Percentiles rank a stretch among this genome's conserved stretches.
phyloP scores from a whole-genome alignment of 441 rosid genomes.

The Gossypium lobatum region DNA sequence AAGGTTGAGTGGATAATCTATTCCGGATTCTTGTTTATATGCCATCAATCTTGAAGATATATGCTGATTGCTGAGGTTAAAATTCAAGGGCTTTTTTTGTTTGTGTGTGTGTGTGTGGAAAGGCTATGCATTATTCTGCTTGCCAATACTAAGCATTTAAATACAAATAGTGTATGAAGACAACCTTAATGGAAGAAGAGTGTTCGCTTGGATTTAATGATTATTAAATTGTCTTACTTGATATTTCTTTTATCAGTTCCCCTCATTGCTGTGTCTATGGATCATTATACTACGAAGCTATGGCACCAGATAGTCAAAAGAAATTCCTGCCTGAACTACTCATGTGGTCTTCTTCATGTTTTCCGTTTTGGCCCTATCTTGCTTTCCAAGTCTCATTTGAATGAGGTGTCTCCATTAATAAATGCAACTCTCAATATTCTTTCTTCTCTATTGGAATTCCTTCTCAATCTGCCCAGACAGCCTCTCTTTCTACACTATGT shows the following conservation, averaged over 20 bases:
- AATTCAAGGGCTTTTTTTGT: not conserved
- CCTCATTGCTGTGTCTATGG: not conserved
- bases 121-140: not conserved
- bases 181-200: not conserved
- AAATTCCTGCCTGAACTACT: too few species aligned
- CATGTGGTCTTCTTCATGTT: too few species aligned
- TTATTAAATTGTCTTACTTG: not conserved
- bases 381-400: too few species aligned
- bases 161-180: not conserved
- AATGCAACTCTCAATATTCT: too few species aligned
- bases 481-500: too few species aligned
- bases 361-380: too few species aligned
- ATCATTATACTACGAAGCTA: not conserved
- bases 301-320: not conserved
- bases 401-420: too few species aligned
- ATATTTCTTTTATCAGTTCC: not conserved
- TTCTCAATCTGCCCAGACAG: too few species aligned
- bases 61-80: not conserved
- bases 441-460: too few species aligned
- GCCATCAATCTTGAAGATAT: not conserved
- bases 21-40: not conserved
- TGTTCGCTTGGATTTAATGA: not conserved
- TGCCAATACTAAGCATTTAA: not conserved
- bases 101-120: not conserved
- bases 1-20: not conserved